A percentile compares a stretch with the other conserved stretches of the same genome.
These are phyloP conservation scores for Pseudogymnoascus sp. DNA, from an alignment of 2,329 filamentous ascomycete species.

Conservation along the genomic window DNA sequence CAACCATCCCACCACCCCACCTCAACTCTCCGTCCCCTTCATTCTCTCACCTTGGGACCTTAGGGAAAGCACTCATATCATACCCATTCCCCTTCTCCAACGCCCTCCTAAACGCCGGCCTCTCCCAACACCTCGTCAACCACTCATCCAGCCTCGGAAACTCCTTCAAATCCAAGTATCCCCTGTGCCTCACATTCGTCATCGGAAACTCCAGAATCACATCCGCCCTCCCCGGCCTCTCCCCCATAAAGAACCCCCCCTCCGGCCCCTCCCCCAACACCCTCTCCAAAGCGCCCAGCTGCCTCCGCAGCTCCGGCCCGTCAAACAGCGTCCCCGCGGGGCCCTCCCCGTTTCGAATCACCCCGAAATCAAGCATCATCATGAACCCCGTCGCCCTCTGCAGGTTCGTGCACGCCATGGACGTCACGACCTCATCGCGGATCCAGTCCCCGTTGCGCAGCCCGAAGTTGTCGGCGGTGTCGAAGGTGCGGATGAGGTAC, in stretches of 20 bases:
- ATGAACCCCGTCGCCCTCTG: constrained; percentile 19
- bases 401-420: constrained; percentile 23
- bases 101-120: constrained; percentile 26
- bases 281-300: constrained; percentile 18
- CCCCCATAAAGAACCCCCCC: constrained; percentile 26
- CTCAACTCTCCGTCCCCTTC: background rate
- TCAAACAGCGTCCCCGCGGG: constrained; percentile 15
- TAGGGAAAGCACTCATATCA: constrained; percentile 20
- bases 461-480: constrained; percentile 22
- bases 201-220: constrained; percentile 29
- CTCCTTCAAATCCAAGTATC: constrained; percentile 25
- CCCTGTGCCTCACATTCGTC: constrained; percentile 25
- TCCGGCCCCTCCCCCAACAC: constrained; percentile 17
- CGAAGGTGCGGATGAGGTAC: constrained; percentile 28
- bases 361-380: constrained; percentile 21
- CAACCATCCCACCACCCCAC: background rate
- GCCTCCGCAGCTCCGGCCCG: constrained; percentile 18
- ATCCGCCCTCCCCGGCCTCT: constrained; percentile 26
- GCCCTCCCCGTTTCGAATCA: constrained; percentile 13
- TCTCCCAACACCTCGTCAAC: constrained; percentile 23
- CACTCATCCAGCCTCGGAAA: constrained; percentile 28
- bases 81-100: constrained; percentile 28
- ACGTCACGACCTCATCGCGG: constrained; percentile 24
- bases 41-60: background rate
- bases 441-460: constrained; percentile 19